Conservation (phyloP, 1,284 basidiomycete genomes). For the Pseudozyma flocculosa region DNA sequence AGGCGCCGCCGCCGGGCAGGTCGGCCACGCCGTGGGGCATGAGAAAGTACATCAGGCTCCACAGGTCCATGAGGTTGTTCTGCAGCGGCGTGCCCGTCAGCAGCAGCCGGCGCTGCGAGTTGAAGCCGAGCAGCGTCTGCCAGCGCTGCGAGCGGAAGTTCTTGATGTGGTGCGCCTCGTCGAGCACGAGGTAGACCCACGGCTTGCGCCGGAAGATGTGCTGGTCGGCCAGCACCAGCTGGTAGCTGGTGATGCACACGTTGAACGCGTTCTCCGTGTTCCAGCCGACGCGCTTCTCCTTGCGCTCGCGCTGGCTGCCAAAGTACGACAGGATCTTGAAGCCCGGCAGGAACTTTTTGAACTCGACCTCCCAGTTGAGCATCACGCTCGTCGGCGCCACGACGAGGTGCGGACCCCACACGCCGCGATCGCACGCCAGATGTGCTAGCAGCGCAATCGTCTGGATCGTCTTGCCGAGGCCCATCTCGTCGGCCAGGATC, state of each 20-base stretch:
- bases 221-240: constrained; percentile 83
- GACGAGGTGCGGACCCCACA: constrained; percentile 96
- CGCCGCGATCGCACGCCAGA: constrained; percentile 87
- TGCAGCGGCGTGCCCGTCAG: constrained; percentile 92
- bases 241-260: constrained; percentile 93
- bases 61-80: constrained; percentile 92
- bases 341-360: constrained; percentile 94
- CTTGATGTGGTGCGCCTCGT: constrained; percentile 98
- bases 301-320: constrained; percentile 84
- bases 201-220: constrained; percentile 91
- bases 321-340: constrained; percentile 91
- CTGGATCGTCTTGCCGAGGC: constrained; percentile 87
- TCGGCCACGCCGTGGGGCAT: constrained; percentile 71
- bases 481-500: constrained; percentile 71
- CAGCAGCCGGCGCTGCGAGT: constrained; percentile 80
- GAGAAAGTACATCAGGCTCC: constrained; percentile 90
- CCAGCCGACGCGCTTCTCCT: constrained; percentile 92
- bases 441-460: constrained; percentile 90
- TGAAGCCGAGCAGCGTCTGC: constrained; percentile 92
- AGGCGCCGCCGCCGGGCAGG: constrained; percentile 65
- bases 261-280: constrained; percentile 89
- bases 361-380: constrained; percentile 98
- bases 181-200: constrained; percentile 95
- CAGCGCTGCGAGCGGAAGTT: constrained; percentile 94
- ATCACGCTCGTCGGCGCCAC: constrained; percentile 93